Percentiles rank a stretch among this genome's conserved stretches.
These are phyloP conservation scores for Verbascum thapsus DNA, from an alignment of 257 asterid genomes.

Conservation along the genomic window DNA sequence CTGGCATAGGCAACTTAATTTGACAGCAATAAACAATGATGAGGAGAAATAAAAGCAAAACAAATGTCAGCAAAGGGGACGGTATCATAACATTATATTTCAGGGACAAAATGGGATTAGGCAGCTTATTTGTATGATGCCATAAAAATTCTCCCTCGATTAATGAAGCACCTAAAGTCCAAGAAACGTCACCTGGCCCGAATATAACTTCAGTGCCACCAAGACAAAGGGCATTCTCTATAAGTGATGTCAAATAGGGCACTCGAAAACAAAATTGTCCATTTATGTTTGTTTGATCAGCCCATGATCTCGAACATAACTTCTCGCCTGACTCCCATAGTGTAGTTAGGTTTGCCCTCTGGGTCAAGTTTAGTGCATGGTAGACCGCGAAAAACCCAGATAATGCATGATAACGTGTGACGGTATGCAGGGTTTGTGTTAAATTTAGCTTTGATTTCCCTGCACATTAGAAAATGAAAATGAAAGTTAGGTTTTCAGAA, in stretches of 20 bases:
- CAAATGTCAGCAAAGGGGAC: slow-evolving; percentile 50
- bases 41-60: slow-evolving; percentile 45
- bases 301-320: slow-evolving; percentile 49
- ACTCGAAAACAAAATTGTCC: slow-evolving; percentile 59
- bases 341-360: slow-evolving; percentile 49
- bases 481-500: slow-evolving; percentile 1
- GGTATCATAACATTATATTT: slow-evolving; percentile 34
- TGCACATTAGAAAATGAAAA: slow-evolving; percentile 45
- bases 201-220: slow-evolving; percentile 54
- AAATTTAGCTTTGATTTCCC: slow-evolving; percentile 51
- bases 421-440: slow-evolving; percentile 38
- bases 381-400: slow-evolving; percentile 74
- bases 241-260: slow-evolving; percentile 64
- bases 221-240: slow-evolving; percentile 68
- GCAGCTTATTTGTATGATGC: slow-evolving; percentile 36
- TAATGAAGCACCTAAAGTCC: slow-evolving; percentile 84
- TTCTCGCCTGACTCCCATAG: slow-evolving; percentile 55
- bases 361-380: slow-evolving; percentile 54
- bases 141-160: slow-evolving; percentile 63
- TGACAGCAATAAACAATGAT: slow-evolving; percentile 53
- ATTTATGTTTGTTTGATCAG: slow-evolving; percentile 36
- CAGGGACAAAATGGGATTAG: slow-evolving; percentile 28
- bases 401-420: slow-evolving; percentile 61
- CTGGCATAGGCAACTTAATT: slow-evolving; percentile 64
- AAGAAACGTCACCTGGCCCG: slow-evolving; percentile 78